Percentiles rank a stretch among this genome's conserved stretches.
Evolutionary conservation across 2,329 filamentous ascomycete species (phyloP).

Genomic region (Aspergillus ochraceoroseus): DNA sequence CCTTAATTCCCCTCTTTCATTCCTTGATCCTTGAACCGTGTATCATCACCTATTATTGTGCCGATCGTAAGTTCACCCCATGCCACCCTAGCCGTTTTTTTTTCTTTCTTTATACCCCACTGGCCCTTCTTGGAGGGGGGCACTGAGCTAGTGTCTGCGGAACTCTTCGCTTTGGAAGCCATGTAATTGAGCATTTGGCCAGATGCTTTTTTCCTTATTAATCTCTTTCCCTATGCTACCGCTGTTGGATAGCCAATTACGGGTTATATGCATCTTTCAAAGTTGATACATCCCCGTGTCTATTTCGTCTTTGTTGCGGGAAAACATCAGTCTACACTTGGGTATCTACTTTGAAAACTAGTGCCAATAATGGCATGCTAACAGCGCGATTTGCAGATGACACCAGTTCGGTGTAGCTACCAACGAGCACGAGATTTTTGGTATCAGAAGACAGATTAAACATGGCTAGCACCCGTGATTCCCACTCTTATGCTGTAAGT

Average conservation of each 20-base stretch:
- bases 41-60: slow-evolving; percentile 23
- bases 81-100: slow-evolving; percentile 12
- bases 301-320: neutral
- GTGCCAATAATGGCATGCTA: slow-evolving; percentile 15
- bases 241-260: neutral
- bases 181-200: slow-evolving; percentile 7
- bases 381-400: slow-evolving; percentile 29
- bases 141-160: slow-evolving; percentile 3
- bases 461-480: slow-evolving; percentile 41
- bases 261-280: neutral
- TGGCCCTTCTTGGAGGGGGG: slow-evolving; percentile 5
- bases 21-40: slow-evolving; percentile 14
- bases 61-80: slow-evolving; percentile 34
- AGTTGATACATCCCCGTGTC: neutral
- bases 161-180: neutral
- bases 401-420: slow-evolving; percentile 29
- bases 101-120: slow-evolving; percentile 17
- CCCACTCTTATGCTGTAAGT: slow-evolving; percentile 41
- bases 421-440: slow-evolving; percentile 28
- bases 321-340: neutral
- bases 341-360: slow-evolving; percentile 1
- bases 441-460: slow-evolving; percentile 27
- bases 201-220: neutral
- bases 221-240: neutral
- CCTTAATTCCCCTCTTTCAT: slow-evolving; percentile 1